Evolutionary conservation across 2,329 filamentous ascomycete genomes (phyloP), one percentile per base, ranked within the genome.

Genomic region (Madurella mycetomatis): DNA sequence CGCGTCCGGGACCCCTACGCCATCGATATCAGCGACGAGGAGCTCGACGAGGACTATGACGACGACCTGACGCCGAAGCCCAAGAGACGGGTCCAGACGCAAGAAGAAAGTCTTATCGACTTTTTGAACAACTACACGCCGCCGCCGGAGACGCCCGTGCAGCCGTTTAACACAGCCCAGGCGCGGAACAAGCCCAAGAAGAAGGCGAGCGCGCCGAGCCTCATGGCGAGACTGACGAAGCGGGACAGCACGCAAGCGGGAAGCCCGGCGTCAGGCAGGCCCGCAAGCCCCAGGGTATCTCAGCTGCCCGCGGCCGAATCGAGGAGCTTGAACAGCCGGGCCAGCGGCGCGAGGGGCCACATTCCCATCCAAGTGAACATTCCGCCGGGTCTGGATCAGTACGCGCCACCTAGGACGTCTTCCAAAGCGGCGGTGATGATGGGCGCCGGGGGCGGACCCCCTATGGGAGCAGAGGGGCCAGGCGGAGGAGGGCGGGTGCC

Each of bases 1-100:
- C 84, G 90, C 30, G 83, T 91, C 49, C 88, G 83, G 53, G 94
- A 99, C 65, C 94, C 92, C 0, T 97, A 97, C 62, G 90, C 91
- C n/a, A 90, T 97, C 59, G 92, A 96, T 65, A 76, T 84, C 31
- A 88, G 85, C 63, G 86, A 90, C 53, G 83, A 87, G 51, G 85
- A 85, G 4, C 77, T 85, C 9, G 79, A 82, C 13, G 78, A 84
- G 1, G 76, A 71, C 9, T 62, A 69, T 2, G 67, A 82, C 31
- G 69, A 82, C 31, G 69, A 77, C 4, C 42, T 46, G 18, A 74
- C 71, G 8, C 72, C 72, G 13, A 66, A 64, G 51, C 74, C 76
- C 2, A 69, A 69, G 15, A 68, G 68, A 11, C 66, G 49, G 18
- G 62, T 58, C 39, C 62, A 64, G 4, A 75, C 75, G 58, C 73